Percentiles rank a stretch among this genome's conserved stretches.
Conservation (phyloP, 2,329 filamentous ascomycete genomes). For the Alternaria burnsii region DNA sequence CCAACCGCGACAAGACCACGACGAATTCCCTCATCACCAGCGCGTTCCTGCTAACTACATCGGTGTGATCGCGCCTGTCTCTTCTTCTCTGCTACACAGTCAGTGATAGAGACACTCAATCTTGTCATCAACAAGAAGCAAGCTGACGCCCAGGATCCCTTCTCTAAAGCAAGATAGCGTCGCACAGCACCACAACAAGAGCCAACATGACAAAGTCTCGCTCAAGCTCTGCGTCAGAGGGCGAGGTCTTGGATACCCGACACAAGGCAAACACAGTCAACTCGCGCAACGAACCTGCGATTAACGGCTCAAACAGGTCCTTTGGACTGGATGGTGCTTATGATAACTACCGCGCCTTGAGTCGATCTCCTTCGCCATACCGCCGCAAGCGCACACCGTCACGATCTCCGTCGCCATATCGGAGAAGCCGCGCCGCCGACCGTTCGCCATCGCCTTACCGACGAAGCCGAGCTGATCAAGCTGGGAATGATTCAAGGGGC, state of each 20-base stretch:
- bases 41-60: slow-evolving; percentile 8
- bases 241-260: slow-evolving; percentile 38
- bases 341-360: slow-evolving; percentile 36
- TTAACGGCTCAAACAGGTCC: slow-evolving; percentile 48
- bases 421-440: slow-evolving; percentile 29
- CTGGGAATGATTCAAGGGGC: slow-evolving; percentile 43
- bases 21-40: slow-evolving; percentile 19
- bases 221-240: slow-evolving; percentile 41
- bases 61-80: slow-evolving; percentile 23
- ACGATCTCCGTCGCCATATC: slow-evolving; percentile 42
- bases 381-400: slow-evolving; percentile 35
- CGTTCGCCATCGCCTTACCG: slow-evolving; percentile 43
- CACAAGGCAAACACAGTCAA: slow-evolving; percentile 48
- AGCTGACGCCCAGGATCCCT: slow-evolving; percentile 39
- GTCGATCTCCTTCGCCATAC: slow-evolving; percentile 45
- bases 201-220: slow-evolving; percentile 34
- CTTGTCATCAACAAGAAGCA: slow-evolving; percentile 37
- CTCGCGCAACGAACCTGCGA: slow-evolving; percentile 38
- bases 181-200: slow-evolving; percentile 10
- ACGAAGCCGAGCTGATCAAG: slow-evolving; percentile 33
- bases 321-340: slow-evolving; percentile 40
- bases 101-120: slow-evolving; percentile 48
- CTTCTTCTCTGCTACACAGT: slow-evolving; percentile 44
- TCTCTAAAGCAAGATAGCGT: slow-evolving; percentile 19
- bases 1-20: slow-evolving; percentile 22